Evolutionary conservation across 164 flowering plant genomes (phyloP).

Genomic region (Annona squamosa): DNA sequence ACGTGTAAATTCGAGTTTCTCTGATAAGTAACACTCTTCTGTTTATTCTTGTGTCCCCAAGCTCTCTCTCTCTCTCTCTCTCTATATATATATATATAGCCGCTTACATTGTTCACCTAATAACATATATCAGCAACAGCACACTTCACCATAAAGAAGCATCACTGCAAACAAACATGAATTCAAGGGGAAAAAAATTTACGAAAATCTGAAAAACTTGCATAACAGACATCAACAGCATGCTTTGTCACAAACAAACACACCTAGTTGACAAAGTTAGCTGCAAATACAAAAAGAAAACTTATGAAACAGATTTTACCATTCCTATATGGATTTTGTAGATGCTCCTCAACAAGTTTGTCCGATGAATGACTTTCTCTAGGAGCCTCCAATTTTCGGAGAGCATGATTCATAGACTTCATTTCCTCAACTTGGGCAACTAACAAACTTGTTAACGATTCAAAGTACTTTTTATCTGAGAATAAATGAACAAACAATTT

Average conservation of each 20-base stretch:
- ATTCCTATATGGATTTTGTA: conserved; percentile 11
- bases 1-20: background rate
- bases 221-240: background rate
- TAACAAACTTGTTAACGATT: conserved; percentile 43
- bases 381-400: conserved; percentile 62
- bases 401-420: conserved; percentile 64
- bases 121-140: background rate
- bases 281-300: background rate
- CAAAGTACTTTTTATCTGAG: conserved; percentile 62
- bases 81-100: too few species aligned
- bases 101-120: background rate
- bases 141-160: background rate
- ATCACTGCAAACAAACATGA: background rate
- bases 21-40: background rate
- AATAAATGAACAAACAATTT: conserved; percentile 8
- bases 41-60: background rate
- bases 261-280: background rate
- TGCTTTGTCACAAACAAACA: background rate
- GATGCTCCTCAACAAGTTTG: conserved; percentile 16
- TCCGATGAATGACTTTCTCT: conserved; percentile 8
- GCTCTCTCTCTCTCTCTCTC: too few species aligned
- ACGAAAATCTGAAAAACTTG: background rate
- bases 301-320: conserved; percentile 10
- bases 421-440: conserved; percentile 71
- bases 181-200: background rate